Evolutionary conservation across 805 yeast species (phyloP).

Genomic region (Starmerella apicola): DNA sequence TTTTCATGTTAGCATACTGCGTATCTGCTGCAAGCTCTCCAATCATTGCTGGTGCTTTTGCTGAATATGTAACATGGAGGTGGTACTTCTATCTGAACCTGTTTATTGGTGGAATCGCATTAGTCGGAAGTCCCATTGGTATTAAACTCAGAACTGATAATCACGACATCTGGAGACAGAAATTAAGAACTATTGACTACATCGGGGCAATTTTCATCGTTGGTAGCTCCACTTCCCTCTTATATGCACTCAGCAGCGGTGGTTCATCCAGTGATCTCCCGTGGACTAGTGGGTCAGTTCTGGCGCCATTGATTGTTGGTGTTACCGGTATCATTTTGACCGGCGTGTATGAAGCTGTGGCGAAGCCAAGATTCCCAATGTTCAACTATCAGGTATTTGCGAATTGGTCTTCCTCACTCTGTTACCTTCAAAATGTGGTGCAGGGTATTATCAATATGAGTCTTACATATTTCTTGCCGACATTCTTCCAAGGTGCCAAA

Average conservation of each 20-base stretch:
- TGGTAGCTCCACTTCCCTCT: conserved; percentile 34
- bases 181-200: conserved; percentile 36
- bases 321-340: conserved; percentile 28
- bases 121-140: conserved; percentile 29
- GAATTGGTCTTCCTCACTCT: conserved; percentile 29
- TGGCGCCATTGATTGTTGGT: conserved; percentile 39
- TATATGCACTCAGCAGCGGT: conserved; percentile 44
- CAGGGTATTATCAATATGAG: conserved; percentile 31
- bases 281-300: conserved; percentile 45
- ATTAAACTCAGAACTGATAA: conserved; percentile 31
- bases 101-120: conserved; percentile 48
- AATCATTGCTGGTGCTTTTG: conserved; percentile 52
- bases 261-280: conserved; percentile 33
- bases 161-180: conserved; percentile 30
- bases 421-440: conserved; percentile 30
- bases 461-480: conserved; percentile 28
- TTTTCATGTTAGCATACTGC: conserved; percentile 25
- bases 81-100: conserved; percentile 66
- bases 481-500: conserved; percentile 41
- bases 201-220: conserved; percentile 36
- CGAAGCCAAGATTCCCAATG: conserved; percentile 33
- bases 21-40: conserved; percentile 38
- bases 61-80: conserved; percentile 52
- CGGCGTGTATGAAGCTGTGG: conserved; percentile 23
- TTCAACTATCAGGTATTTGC: conserved; percentile 34